Evolutionary conservation across 2,329 filamentous ascomycete genomes (phyloP), one percentile per base, ranked within the genome.

Genomic region (Tolypocladium endophyticum): DNA sequence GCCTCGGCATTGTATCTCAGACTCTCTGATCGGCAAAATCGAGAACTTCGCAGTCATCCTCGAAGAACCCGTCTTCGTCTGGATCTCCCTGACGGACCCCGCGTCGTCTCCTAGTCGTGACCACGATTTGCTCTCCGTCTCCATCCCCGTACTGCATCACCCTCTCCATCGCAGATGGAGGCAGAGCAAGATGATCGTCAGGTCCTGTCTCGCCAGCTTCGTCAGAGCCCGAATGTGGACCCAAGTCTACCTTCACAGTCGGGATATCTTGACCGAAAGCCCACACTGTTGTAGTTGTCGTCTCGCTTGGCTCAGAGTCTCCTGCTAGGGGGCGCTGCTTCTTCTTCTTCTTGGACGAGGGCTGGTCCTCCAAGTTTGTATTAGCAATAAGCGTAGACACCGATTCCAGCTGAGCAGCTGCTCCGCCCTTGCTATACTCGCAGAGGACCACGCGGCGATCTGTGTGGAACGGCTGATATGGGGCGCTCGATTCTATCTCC

Each of bases 391-490:
- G 69, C 3, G 68, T 69, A 33, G 77, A 73, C 25, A 77, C 66
- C 11, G 72, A 68, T 16, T 76, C 71, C 14, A 72, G 56, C 23
- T 72, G 66, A 41, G 73, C 66, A 3, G 73, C 71, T 50, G 65
- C 62, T 58, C 66, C 71, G 58, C 25, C 50, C 11, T 67, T 64
- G 41, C 69, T 73, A 69, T 87, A 89, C 50, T 91, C 82, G 65
- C 86, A 89, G 35, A 97, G 78, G n/a, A 81, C 84, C 53, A 97
- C 89, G 3, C 93, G 85, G 59, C 86, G 84, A 69, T 97, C 92
- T 0, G 92, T 94, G 71, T 97, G 93, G 76, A 97, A 97, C 1
- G 94, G 93, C 68, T 96, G 92, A 67, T 96, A 97, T 2, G 93
- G 91, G 5, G 92, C 89, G 69, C 93, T 97, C 1, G 93, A 96